A percentile compares a stretch with the other conserved stretches of the same genome.
Conservation (phyloP, 2,329 filamentous ascomycete species). For the Lachnellula subtilissima region DNA sequence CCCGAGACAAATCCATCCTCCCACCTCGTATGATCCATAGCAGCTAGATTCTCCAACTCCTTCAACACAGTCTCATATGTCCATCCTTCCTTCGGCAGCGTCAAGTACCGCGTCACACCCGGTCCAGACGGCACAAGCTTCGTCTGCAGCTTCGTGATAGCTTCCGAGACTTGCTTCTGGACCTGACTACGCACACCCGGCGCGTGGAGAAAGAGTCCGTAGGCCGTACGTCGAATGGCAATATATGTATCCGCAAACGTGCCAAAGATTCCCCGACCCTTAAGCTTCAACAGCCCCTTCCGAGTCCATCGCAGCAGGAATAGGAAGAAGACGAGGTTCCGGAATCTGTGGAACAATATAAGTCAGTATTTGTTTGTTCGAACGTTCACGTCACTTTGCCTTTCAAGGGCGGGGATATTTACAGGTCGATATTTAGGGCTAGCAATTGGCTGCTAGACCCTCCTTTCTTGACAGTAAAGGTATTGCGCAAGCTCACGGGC, state of each 20-base stretch:
- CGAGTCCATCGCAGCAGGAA: constrained; percentile 82
- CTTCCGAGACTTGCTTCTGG: constrained; percentile 74
- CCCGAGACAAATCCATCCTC: constrained; percentile 93
- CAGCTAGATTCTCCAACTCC: constrained; percentile 73
- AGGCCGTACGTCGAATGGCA: constrained; percentile 66
- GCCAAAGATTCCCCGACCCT: constrained; percentile 81
- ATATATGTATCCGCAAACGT: constrained; percentile 70
- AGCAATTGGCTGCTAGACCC: constrained; percentile 52
- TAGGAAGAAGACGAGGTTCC: constrained; percentile 83
- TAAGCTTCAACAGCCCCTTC: constrained; percentile 75
- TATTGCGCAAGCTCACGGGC: constrained; percentile 65
- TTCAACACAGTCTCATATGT: constrained; percentile 69
- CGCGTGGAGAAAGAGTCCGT: constrained; percentile 78
- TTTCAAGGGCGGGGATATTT: constrained; percentile 34
- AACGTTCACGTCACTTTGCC: not conserved
- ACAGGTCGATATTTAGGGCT: constrained; percentile 65
- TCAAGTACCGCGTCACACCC: constrained; percentile 66
- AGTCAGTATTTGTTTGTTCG: not conserved
- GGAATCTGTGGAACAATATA: constrained; percentile 50
- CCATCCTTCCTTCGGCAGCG: constrained; percentile 81
- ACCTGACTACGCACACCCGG: constrained; percentile 86
- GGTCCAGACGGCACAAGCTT: constrained; percentile 76
- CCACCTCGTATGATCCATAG: constrained; percentile 93
- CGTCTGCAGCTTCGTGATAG: constrained; percentile 71
- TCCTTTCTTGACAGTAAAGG: constrained; percentile 57